A percentile compares a stretch with the other conserved stretches of the same genome.
These are phyloP conservation scores for Rhododendron molle DNA, from an alignment of 148 eudicot species.

Conservation along the genomic window DNA sequence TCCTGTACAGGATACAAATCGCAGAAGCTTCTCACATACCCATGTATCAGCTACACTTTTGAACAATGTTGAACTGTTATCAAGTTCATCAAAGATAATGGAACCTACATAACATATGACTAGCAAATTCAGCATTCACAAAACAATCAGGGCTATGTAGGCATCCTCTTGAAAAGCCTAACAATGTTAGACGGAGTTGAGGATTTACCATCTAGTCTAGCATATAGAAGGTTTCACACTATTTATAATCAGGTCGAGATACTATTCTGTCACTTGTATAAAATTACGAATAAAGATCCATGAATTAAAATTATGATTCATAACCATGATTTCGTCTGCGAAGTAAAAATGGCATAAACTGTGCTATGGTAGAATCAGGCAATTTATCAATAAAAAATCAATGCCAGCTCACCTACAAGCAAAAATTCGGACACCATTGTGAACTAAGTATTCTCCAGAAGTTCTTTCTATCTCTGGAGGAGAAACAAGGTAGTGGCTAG, in stretches of 20 bases:
- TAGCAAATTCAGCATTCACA: not conserved
- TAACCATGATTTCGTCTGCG: not conserved
- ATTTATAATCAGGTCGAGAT: not conserved
- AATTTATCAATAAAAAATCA: not conserved
- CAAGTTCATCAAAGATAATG: not conserved
- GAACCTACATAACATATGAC: not conserved
- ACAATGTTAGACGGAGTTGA: not conserved
- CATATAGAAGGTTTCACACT: not conserved
- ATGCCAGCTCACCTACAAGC: conserved; percentile 72
- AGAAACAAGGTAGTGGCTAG: conserved; percentile 70
- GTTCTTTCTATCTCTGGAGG: conserved; percentile 86
- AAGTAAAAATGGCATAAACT: not conserved
- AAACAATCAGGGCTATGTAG: not conserved
- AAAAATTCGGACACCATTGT: conserved; percentile 76
- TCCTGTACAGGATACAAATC: not conserved
- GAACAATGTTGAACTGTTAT: not conserved
- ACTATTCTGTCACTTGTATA: not conserved
- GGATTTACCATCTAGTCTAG: not conserved
- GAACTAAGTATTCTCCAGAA: conserved; percentile 70
- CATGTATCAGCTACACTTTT: not conserved
- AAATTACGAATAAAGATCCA: not conserved
- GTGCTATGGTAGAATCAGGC: not conserved
- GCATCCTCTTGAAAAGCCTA: not conserved
- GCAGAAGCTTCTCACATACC: not conserved
- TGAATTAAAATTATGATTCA: not conserved